Evolutionary conservation across 2,329 filamentous ascomycete species (phyloP).

Genomic region (Pseudogymnoascus sp.): DNA sequence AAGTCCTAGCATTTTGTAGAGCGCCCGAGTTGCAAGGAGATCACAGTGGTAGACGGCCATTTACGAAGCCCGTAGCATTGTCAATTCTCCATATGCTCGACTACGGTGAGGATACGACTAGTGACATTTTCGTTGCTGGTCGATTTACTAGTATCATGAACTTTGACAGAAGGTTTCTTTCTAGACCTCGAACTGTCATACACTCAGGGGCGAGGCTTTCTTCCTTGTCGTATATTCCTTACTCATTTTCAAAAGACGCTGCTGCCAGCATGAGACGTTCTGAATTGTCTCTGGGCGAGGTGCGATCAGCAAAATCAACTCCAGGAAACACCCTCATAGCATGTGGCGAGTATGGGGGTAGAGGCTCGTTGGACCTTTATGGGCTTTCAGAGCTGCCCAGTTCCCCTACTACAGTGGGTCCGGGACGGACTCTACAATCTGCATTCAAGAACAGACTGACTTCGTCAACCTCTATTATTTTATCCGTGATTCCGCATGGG

Average conservation of each 20-base stretch:
- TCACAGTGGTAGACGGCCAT: background rate
- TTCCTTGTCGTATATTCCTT: conserved; percentile 60
- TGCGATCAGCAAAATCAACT: conserved; percentile 43
- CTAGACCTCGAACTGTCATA: conserved; percentile 65
- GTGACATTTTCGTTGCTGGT: conserved; percentile 81
- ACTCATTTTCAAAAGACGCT: conserved; percentile 55
- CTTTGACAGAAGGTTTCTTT: conserved; percentile 83
- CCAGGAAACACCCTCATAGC: conserved; percentile 63
- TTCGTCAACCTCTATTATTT: conserved; percentile 67
- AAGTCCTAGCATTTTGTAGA: background rate
- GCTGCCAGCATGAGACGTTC: conserved; percentile 48
- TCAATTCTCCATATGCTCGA: conserved; percentile 70
- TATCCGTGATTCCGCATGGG: conserved; percentile 75
- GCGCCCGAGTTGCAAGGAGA: background rate
- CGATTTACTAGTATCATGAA: conserved; percentile 82
- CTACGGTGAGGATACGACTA: conserved; percentile 37
- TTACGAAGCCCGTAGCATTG: conserved; percentile 48
- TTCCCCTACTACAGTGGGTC: conserved; percentile 23
- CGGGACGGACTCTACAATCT: conserved; percentile 35
- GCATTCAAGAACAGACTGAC: conserved; percentile 73
- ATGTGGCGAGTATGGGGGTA: conserved; percentile 83
- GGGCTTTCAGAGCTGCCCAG: conserved; percentile 39
- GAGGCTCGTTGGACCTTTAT: conserved; percentile 85
- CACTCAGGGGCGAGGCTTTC: conserved; percentile 77
- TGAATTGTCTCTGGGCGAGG: conserved; percentile 45